Evolutionary conservation across 2,329 filamentous ascomycete species (phyloP).

Genomic region (Calycina herbarum): DNA sequence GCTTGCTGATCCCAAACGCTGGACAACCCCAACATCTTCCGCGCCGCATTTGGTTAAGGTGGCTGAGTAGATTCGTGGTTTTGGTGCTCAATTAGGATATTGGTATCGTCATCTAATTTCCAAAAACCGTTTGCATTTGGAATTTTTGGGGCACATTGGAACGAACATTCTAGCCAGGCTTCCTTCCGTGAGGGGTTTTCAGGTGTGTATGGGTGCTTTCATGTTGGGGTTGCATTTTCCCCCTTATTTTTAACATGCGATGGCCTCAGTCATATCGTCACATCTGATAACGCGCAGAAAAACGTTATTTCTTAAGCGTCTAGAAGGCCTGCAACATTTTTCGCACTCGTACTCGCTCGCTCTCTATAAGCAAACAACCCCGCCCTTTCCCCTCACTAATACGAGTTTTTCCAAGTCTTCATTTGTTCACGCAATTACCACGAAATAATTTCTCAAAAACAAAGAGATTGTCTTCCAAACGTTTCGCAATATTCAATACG

Average conservation of each 20-base stretch:
- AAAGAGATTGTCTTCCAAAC: no score
- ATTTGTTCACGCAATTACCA: no score
- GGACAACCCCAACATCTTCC: background rate
- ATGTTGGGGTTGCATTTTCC: background rate
- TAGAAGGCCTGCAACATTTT: background rate
- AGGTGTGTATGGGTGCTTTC: background rate
- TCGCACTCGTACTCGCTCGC: conserved; percentile 1
- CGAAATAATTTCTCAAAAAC: no score
- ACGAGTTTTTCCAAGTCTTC: no score
- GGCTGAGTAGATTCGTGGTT: background rate
- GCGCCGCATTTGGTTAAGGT: background rate
- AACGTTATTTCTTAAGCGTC: background rate
- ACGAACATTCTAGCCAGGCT: background rate
- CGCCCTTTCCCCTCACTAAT: background rate
- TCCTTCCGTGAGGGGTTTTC: background rate
- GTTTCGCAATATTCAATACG: no score
- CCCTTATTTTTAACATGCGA: background rate
- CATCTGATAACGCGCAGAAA: background rate
- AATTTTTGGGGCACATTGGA: background rate
- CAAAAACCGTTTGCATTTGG: background rate
- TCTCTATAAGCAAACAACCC: background rate
- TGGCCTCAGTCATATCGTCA: no score
- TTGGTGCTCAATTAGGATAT: background rate
- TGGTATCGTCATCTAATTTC: background rate
- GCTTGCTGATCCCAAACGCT: background rate